Base-by-base conservation (phyloP, 1,284 basidiomycete genomes). In the Macrocybe sp. region DNA sequence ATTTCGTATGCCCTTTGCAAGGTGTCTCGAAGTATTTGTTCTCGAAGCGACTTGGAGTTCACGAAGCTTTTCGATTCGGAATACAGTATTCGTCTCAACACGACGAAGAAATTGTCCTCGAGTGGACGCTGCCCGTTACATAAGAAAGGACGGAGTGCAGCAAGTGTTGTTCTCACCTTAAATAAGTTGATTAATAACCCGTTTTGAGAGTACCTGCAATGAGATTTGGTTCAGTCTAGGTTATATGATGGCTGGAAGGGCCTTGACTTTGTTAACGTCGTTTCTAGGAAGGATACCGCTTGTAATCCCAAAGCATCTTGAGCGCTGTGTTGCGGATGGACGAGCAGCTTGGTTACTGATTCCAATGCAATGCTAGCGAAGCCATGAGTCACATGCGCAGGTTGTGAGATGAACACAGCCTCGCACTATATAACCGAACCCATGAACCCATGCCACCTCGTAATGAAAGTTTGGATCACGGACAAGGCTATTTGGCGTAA, bases 251-350 rank as follows among this genome's bases (percentile, higher is more conserved):
- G 28, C n/a, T 9, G 45, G 39, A 30, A 37, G 37, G 49, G 28
- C 22, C 28, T 41, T 35, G 57, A 83, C 82, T 68, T 70, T 29
- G 67, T 66, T 7, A 86, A 63, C 6, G 72, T 75, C 16, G 63
- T 66, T 38, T 77, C 75, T 28, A 86, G 61, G 55, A 85, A 83
- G 5, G 64, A 54, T 52, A 67, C 73, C 1, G 76, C 77, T 60
- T 85, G 82, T 32, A 68, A 64, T 8, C 76, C 69, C 1, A 88
- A 66, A 8, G 74, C 62, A 55, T 88, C 82, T 52, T 85, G 83
- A 31, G 66, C 69, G 47, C 74, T 67, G 47, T 72, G 69, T 36
- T 68, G 63, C 34, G 79, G 71, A 8, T 69, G 64, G 2, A 69
- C 60, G 47, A 84, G 61, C 7, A 85, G 62, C 41, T 69, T 68